Conservation (phyloP, 2,329 filamentous ascomycete genomes). For the Cytospora piceicola region DNA sequence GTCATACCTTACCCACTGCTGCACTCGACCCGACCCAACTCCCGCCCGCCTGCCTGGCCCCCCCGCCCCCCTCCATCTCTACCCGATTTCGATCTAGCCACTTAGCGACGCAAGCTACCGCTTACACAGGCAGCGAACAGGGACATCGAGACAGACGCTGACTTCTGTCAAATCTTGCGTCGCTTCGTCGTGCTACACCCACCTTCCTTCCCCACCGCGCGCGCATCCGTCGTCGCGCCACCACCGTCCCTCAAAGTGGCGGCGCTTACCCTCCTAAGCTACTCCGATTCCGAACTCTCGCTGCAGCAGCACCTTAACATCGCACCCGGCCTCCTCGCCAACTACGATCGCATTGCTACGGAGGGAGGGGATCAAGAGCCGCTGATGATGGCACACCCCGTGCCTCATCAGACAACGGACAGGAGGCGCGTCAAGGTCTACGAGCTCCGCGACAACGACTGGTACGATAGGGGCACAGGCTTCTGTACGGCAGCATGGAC, state of each 20-base stretch:
- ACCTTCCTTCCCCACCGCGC: conserved; percentile 34
- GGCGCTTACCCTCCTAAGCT: conserved; percentile 59
- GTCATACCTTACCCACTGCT: conserved; percentile 18
- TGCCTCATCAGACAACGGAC: conserved; percentile 70
- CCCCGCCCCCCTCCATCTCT: conserved; percentile 5
- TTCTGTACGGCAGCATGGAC: conserved; percentile 83
- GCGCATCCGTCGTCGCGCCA: conserved; percentile 40
- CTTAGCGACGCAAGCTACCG: conserved; percentile 18
- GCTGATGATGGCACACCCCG: conserved; percentile 72
- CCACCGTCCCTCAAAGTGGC: conserved; percentile 51
- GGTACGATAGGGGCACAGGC: conserved; percentile 96
- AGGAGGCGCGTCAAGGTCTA: conserved; percentile 95
- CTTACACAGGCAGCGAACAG: conserved; percentile 1
- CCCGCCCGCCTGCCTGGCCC: conserved; percentile 2
- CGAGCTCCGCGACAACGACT: conserved; percentile 97
- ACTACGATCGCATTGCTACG: conserved; percentile 51
- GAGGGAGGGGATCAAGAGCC: conserved; percentile 60
- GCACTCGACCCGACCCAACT: conserved; percentile 9
- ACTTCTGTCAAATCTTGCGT: conserved; percentile 20
- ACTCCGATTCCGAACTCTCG: conserved; percentile 59
- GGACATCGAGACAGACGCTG: conserved; percentile 9
- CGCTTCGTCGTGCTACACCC: conserved; percentile 23
- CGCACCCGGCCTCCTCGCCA: conserved; percentile 54
- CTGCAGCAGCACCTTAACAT: conserved; percentile 64
- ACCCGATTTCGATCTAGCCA: conserved; percentile 13